phyloP scores from a whole-genome alignment of 176 grass and related monocot genomes.

The Eragrostis nindensis region DNA sequence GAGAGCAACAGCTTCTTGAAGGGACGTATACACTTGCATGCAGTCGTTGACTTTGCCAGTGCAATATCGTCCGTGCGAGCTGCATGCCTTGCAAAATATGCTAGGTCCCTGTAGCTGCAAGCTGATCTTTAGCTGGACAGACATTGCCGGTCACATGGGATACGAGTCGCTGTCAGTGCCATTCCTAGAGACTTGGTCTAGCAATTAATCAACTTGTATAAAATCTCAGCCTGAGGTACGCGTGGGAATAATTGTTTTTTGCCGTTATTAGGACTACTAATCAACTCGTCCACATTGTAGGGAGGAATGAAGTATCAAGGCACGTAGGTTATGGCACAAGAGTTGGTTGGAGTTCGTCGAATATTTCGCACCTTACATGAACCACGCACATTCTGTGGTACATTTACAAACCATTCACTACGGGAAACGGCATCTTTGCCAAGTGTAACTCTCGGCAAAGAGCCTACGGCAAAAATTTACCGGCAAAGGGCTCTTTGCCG shows the following conservation, averaged over 20 bases:
- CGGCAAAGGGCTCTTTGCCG: too few species aligned
- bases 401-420: too few species aligned
- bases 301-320: too few species aligned
- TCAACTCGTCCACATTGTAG: too few species aligned
- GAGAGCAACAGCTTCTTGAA: background rate
- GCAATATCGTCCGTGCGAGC: background rate
- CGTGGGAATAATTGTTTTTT: background rate
- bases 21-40: background rate
- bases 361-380: too few species aligned
- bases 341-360: too few species aligned
- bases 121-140: background rate
- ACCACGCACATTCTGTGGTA: too few species aligned
- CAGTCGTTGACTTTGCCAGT: background rate
- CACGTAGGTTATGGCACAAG: too few species aligned
- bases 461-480: too few species aligned
- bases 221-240: background rate
- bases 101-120: background rate
- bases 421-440: too few species aligned
- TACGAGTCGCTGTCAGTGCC: background rate
- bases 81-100: background rate
- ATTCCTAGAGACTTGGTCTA: background rate
- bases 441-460: too few species aligned
- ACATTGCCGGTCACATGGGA: background rate
- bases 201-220: background rate
- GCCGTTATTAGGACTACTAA: too few species aligned